A percentile compares a stretch with the other conserved stretches of the same genome.
These are phyloP conservation scores for Fusarium lyarnte DNA, from an alignment of 2,329 filamentous ascomycete genomes.

Conservation along the genomic window DNA sequence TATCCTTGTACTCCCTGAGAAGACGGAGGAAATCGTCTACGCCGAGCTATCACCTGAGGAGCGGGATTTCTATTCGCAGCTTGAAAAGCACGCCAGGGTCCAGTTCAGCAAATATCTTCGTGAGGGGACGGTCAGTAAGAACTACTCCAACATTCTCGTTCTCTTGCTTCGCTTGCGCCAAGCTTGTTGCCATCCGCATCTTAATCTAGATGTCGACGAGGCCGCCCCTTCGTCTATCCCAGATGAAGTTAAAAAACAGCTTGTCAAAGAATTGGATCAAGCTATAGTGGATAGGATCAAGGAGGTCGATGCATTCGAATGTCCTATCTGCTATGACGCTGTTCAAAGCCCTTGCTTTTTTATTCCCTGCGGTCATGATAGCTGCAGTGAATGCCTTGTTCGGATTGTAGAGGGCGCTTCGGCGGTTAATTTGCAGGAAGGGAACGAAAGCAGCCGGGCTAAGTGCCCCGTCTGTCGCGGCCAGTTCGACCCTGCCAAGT, in stretches of 20 bases:
- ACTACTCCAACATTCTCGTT: conserved; percentile 82
- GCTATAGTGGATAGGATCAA: conserved; percentile 75
- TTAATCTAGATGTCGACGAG: conserved; percentile 50
- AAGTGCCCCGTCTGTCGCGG: conserved; percentile 83
- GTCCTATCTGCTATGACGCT: conserved; percentile 83
- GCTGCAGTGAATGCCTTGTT: conserved; percentile 80
- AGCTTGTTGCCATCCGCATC: conserved; percentile 58
- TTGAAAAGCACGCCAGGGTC: conserved; percentile 74
- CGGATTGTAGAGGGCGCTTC: conserved; percentile 71
- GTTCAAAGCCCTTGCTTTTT: conserved; percentile 80
- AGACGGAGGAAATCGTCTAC: conserved; percentile 80
- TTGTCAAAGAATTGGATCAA: conserved; percentile 68
- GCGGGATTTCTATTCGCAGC: conserved; percentile 77
- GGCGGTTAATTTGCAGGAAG: conserved; percentile 64
- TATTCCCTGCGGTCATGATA: conserved; percentile 83
- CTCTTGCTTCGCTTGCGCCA: conserved; percentile 85
- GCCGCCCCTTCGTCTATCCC: conserved; percentile 50
- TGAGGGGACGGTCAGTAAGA: conserved; percentile 71
- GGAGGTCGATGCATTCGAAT: conserved; percentile 71
- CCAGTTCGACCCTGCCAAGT: conserved; percentile 70
- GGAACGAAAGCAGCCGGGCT: conserved; percentile 64
- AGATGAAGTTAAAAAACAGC: conserved; percentile 62
- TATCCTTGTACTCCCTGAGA: conserved; percentile 78
- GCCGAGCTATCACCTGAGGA: conserved; percentile 79
- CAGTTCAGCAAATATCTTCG: conserved; percentile 82